A percentile compares a stretch with the other conserved stretches of the same genome.
These are phyloP conservation scores for Kokia cookei DNA, from an alignment of 441 rosid genomes.

Conservation along the genomic window DNA sequence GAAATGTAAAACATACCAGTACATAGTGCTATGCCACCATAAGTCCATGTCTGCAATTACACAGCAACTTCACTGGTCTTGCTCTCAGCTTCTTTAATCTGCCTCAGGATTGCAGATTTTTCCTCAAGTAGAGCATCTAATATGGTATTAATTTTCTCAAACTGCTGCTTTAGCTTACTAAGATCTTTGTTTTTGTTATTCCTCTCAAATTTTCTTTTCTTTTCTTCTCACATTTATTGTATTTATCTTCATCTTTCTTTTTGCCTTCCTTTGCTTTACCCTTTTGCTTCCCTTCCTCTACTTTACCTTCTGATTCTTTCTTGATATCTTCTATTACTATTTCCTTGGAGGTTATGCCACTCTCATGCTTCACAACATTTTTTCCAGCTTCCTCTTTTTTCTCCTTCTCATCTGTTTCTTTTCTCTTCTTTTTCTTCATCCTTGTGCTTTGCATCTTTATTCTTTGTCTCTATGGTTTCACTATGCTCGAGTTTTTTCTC, in stretches of 20 bases:
- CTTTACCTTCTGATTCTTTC: constrained; percentile 20
- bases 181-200: constrained; percentile 38
- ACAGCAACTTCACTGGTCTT: constrained; percentile 3
- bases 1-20: not conserved
- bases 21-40: not conserved
- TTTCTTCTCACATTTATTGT: constrained; percentile 19
- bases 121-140: constrained; percentile 43
- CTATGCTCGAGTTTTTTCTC: not conserved
- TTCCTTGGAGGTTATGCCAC: constrained; percentile 24
- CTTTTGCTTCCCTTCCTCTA: constrained; percentile 11
- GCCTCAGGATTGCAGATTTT: constrained; percentile 45
- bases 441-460: constrained; percentile 1
- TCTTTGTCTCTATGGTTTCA: not conserved
- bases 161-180: constrained; percentile 40
- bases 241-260: constrained; percentile 16
- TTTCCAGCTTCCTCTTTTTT: constrained; percentile 22
- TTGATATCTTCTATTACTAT: constrained; percentile 11
- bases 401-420: not conserved
- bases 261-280: constrained; percentile 12
- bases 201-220: constrained; percentile 32
- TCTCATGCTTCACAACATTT: constrained; percentile 12
- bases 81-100: constrained; percentile 52
- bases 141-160: constrained; percentile 56
- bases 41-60: constrained; percentile 1
- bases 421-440: not conserved